A percentile compares a stretch with the other conserved stretches of the same genome.
These are phyloP conservation scores for Aspergillus biplanus DNA, from an alignment of 495 filamentous ascomycete species.

Conservation along the genomic window DNA sequence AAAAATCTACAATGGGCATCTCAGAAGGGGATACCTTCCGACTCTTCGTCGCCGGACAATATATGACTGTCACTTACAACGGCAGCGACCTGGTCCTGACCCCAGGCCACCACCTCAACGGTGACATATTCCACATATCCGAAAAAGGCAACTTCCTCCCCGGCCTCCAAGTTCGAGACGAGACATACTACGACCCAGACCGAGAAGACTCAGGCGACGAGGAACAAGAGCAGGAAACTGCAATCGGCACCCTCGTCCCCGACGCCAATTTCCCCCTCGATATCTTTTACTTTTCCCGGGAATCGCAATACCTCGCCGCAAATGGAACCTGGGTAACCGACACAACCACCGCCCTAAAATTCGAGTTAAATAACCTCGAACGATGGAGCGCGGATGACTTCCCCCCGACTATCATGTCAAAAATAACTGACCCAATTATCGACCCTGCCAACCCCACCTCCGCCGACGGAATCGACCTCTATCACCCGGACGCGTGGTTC, in stretches of 20 bases:
- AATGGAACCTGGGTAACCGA: not conserved
- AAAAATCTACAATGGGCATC: not conserved
- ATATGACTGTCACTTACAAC: not conserved
- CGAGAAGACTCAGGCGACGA: not conserved
- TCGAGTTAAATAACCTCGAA: not conserved
- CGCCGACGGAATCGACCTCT: slow-evolving; percentile 2
- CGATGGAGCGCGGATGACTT: not conserved
- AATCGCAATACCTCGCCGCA: not conserved
- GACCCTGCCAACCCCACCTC: not conserved
- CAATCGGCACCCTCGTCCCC: not conserved
- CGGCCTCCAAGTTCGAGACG: not conserved
- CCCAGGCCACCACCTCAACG: not conserved
- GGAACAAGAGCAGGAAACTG: not conserved
- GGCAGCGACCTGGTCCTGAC: not conserved
- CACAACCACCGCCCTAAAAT: not conserved
- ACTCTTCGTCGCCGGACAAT: not conserved
- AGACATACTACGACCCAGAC: not conserved
- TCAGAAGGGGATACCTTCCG: not conserved
- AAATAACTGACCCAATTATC: not conserved
- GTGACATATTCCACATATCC: not conserved
- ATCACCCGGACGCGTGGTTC: not conserved
- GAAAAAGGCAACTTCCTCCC: not conserved
- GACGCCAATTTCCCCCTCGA: not conserved
- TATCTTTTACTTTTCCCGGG: not conserved
- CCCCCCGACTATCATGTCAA: not conserved